phyloP scores from a whole-genome alignment of 352 stramenopile species.

The Phytophthora melonis region DNA sequence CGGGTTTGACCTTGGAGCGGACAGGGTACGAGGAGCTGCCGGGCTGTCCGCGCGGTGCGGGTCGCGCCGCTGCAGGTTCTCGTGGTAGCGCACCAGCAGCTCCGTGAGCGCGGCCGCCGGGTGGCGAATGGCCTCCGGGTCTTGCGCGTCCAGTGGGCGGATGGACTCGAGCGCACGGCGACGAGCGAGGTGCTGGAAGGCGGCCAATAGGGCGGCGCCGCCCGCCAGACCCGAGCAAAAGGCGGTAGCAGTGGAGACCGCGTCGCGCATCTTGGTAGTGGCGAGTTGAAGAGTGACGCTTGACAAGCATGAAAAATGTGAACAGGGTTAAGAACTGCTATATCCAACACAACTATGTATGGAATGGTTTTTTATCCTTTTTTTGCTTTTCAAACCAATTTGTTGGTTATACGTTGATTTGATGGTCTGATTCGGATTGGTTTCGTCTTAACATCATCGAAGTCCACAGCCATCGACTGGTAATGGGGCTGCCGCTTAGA shows the following conservation, averaged over 20 bases:
- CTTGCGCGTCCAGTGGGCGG: slow-evolving; percentile 46
- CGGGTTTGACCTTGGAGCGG: slow-evolving; percentile 51
- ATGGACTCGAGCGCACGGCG: slow-evolving; percentile 47
- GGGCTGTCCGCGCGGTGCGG: slow-evolving; percentile 36
- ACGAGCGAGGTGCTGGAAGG: slow-evolving; percentile 45
- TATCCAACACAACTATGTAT: too few species aligned
- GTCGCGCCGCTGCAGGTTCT: slow-evolving; percentile 56
- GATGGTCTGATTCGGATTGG: too few species aligned
- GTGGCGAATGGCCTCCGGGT: slow-evolving; percentile 54
- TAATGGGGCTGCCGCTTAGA: too few species aligned
- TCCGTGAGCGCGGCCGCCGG: slow-evolving; percentile 57
- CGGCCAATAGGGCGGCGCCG: slow-evolving; percentile 51
- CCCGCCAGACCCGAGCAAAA: slow-evolving; percentile 54
- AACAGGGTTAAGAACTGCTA: too few species aligned
- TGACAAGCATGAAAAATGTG: too few species aligned
- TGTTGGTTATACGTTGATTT: too few species aligned
- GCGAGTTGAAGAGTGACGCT: too few species aligned
- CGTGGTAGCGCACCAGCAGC: slow-evolving; percentile 70
- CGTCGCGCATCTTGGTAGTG: too few species aligned
- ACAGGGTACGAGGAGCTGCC: slow-evolving; percentile 51
- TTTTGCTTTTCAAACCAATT: too few species aligned
- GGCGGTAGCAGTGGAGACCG: slow-evolving; percentile 37
- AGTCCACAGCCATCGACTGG: too few species aligned
- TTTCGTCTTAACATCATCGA: too few species aligned
- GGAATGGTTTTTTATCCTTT: too few species aligned